Evolutionary conservation across 1,139 yeast genomes (phyloP).

Genomic region (Debaryomycetaceae sp.): DNA sequence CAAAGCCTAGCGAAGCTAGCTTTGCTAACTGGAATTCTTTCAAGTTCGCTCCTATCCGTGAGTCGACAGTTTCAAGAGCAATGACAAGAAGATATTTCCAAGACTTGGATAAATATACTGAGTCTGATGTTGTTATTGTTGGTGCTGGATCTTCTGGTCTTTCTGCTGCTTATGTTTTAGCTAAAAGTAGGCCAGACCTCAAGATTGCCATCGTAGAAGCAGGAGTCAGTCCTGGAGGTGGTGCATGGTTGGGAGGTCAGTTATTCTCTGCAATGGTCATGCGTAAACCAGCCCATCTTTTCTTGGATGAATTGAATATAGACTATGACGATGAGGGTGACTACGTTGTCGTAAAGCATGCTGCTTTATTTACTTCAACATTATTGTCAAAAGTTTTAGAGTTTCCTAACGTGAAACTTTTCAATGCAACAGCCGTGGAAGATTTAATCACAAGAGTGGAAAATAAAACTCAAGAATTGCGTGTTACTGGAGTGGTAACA

Average conservation of each 20-base stretch:
- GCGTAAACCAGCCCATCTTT: conserved; percentile 73
- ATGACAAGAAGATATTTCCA: conserved; percentile 76
- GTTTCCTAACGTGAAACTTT: conserved; percentile 72
- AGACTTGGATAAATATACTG: conserved; percentile 72
- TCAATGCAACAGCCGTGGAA: conserved; percentile 81
- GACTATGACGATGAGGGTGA: conserved; percentile 79
- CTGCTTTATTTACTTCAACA: conserved; percentile 75
- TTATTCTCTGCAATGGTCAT: conserved; percentile 75
- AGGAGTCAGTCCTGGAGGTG: conserved; percentile 76
- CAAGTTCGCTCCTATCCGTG: conserved; percentile 70
- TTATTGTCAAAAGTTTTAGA: conserved; percentile 64
- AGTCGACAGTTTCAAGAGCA: conserved; percentile 78
- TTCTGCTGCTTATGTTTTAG: conserved; percentile 70
- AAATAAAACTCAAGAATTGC: conserved; percentile 50
- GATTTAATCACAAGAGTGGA: conserved; percentile 73
- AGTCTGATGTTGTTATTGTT: conserved; percentile 69
- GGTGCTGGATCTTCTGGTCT: conserved; percentile 83
- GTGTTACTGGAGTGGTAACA: conserved; percentile 78
- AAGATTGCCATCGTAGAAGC: conserved; percentile 76
- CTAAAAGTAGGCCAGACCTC: conserved; percentile 72
- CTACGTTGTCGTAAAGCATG: conserved; percentile 78
- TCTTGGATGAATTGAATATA: conserved; percentile 61
- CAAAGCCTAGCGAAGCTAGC: too few species aligned
- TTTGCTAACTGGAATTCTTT: conserved; percentile 66
- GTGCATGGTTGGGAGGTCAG: conserved; percentile 81